A percentile compares a stretch with the other conserved stretches of the same genome.
Evolutionary conservation across 2,329 filamentous ascomycete species (phyloP).

Genomic region (Orbilia ellipsospora): DNA sequence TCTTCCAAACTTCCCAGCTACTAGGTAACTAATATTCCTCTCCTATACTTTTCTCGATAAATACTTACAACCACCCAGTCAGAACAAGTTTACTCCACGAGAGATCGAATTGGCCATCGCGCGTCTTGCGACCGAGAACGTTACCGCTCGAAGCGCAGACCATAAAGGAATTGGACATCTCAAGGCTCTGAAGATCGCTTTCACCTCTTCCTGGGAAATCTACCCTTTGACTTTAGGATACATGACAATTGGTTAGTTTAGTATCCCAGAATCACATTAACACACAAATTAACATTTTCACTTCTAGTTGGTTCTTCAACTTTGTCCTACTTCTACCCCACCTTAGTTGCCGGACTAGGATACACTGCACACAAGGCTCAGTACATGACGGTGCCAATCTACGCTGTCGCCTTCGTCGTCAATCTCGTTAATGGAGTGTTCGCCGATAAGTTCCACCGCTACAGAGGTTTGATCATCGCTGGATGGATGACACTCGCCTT

Average conservation of each 20-base stretch:
- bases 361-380: conserved; percentile 61
- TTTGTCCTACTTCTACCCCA: conserved; percentile 69
- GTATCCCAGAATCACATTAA: not conserved
- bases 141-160: conserved; percentile 61
- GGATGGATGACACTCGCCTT: conserved; percentile 65
- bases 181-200: conserved; percentile 63
- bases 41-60: too few species aligned
- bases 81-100: conserved; percentile 61
- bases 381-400: conserved; percentile 66
- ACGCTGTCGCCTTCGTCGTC: conserved; percentile 67
- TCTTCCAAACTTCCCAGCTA: conserved; percentile 67
- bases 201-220: conserved; percentile 64
- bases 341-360: conserved; percentile 67
- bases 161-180: conserved; percentile 58
- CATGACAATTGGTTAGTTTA: conserved; percentile 63
- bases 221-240: conserved; percentile 67
- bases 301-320: conserved; percentile 64
- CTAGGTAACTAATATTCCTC: conserved; percentile 29
- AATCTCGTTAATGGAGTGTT: conserved; percentile 66
- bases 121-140: conserved; percentile 64
- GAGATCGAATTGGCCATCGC: conserved; percentile 64
- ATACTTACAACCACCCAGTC: conserved; percentile 58
- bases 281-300: too few species aligned
- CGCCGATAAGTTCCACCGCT: conserved; percentile 65
- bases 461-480: conserved; percentile 67